A percentile compares a stretch with the other conserved stretches of the same genome.
phyloP scores from a whole-genome alignment of 192 early-diverging fungal genomes.

The Pilaira anomala region DNA sequence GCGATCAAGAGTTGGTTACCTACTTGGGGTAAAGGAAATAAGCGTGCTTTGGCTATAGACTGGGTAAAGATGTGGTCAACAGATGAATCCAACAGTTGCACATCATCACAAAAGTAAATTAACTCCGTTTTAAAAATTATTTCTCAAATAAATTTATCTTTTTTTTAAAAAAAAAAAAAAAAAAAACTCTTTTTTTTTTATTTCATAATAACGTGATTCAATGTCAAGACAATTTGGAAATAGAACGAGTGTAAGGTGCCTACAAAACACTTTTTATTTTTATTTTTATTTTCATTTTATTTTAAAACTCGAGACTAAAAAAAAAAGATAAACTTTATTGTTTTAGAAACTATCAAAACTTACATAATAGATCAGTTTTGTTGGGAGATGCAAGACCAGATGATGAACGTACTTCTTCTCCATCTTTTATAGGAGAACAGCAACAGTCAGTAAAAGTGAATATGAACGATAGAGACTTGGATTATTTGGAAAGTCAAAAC shows the following conservation, averaged over 20 bases:
- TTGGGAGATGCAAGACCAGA: conserved; percentile 24
- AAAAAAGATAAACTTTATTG: not conserved
- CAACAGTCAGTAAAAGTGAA: conserved; percentile 1
- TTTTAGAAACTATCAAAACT: conserved; percentile 33
- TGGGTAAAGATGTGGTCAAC: conserved; percentile 36
- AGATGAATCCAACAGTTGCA: conserved; percentile 6
- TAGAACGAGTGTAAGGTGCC: conserved; percentile 22
- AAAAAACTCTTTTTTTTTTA: not conserved
- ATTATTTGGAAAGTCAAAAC: conserved; percentile 37
- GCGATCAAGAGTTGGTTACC: conserved; percentile 46
- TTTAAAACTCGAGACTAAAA: not conserved
- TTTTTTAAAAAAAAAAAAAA: too few species aligned
- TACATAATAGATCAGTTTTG: conserved; percentile 35
- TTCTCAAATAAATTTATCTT: not conserved
- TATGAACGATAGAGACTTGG: conserved; percentile 35
- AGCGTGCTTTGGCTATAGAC: conserved; percentile 44
- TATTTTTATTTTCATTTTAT: not conserved
- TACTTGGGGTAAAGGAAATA: conserved; percentile 49
- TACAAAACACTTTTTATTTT: not conserved
- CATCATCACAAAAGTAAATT: not conserved
- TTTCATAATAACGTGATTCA: not conserved
- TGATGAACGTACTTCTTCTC: conserved; percentile 22
- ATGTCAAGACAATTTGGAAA: conserved; percentile 30
- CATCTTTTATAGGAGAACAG: conserved; percentile 11
- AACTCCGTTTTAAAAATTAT: not conserved